Evolutionary conservation across 177 flowering plant genomes (phyloP), one percentile per base, ranked within the genome.

Genomic region (Vitis hybrid): DNA sequence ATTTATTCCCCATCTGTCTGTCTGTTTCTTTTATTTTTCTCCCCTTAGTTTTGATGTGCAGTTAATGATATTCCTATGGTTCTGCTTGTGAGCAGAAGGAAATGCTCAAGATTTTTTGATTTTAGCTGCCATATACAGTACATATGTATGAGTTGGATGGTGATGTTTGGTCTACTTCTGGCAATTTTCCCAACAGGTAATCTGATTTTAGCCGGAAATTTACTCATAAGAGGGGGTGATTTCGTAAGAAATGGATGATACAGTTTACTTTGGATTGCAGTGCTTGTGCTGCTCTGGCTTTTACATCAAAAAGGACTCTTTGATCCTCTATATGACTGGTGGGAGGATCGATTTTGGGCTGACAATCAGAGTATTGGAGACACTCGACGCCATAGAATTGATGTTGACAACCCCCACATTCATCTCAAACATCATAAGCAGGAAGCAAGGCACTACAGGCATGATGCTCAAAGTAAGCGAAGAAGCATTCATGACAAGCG

Each of bases 271-370:
- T 79, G 73, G 66, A 15, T 68, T 82, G 82, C 93, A 93, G 99
- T 85, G 77, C 65, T 86, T 59, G 88, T 95, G 73, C 80, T 95
- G 20, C 73, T 91, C 8, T 91, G 99, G 97, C 92, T 95, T 77
- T 79, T 91, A 71, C 98, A 93, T 81, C 90, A 93, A 69, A 93
- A 93, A 62, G 97, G 98, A 67, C 62, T 91, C 28, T 91, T 95
- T 76, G 98, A 95, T 77, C 96, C 93, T 47, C 70, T 93, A 56
- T 88, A 90, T 62, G 97, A 92, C 71, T 92, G 95, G 97, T 91
- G 96, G 93, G 97, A 93, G 51, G 96, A 90, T 72, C 85, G 77
- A 59, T 68, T 81, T 65, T 67, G 62, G 67, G 55, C 17, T 55
- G 71, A 69, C 18, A 71, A 76, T 20, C 69, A 73, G 59, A 78